Percentiles rank a stretch among this genome's conserved stretches.
phyloP scores from a whole-genome alignment of 176 grass and related monocot genomes.

The Secale cereale region DNA sequence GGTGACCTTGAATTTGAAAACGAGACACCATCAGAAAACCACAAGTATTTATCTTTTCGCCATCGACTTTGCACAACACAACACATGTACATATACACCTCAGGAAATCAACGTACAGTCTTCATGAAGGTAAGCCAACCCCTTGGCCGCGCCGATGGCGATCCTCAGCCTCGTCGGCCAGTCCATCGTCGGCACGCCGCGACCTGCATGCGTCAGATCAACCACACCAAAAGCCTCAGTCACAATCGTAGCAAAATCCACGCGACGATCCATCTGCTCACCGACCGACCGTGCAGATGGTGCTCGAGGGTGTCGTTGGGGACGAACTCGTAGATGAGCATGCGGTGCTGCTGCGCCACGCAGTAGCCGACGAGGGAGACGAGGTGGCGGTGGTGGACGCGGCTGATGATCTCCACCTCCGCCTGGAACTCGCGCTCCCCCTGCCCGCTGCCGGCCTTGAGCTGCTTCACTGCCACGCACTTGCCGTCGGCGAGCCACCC shows the following conservation, averaged over 20 bases:
- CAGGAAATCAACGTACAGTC: conserved; percentile 49
- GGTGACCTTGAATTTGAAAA: conserved; percentile 70
- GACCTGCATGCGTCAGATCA: conserved; percentile 16
- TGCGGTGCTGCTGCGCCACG: conserved; percentile 54
- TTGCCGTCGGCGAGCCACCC: conserved; percentile 64
- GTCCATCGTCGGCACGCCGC: conserved; percentile 45
- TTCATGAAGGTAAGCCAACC: conserved; percentile 77
- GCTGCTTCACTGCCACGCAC: conserved; percentile 78
- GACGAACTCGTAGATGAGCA: conserved; percentile 91
- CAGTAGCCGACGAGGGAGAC: conserved; percentile 88
- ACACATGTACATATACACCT: neutral
- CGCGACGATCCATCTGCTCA: neutral
- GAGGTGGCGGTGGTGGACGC: conserved; percentile 83
- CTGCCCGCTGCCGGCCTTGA: conserved; percentile 68
- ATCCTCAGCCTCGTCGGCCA: conserved; percentile 77
- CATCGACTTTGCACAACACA: neutral
- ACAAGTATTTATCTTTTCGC: neutral
- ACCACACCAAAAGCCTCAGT: neutral
- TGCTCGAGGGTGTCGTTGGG: conserved; percentile 72
- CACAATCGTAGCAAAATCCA: neutral
- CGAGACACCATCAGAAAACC: neutral
- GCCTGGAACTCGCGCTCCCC: conserved; percentile 82
- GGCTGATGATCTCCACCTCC: conserved; percentile 98
- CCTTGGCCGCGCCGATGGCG: conserved; percentile 65
- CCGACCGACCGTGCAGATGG: conserved; percentile 64